Evolutionary conservation across 148 eudicot genomes (phyloP), one percentile per base, ranked within the genome.

Genomic region (Amaranthus hypochondriacus): DNA sequence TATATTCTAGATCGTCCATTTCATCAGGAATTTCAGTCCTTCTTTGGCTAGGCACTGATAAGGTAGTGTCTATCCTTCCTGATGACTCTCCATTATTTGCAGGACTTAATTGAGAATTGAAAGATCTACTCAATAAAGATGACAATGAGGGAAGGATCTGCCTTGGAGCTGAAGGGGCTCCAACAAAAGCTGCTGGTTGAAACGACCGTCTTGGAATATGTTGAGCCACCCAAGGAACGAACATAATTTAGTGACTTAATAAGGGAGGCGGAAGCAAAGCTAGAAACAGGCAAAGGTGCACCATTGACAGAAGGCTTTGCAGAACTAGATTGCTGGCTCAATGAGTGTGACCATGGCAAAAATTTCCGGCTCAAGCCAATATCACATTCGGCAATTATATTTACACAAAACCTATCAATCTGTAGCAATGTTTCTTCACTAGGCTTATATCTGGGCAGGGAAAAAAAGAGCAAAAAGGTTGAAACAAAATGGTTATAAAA

Each of bases 81-180:
- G 89, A 80, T 76, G 86, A 61, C 48, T 95, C 98, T 68, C 83
- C 87, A 76, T 44, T 83, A 83, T 76, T 86, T 61, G 86, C 89
- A 77, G 97, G 97, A 77, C 75, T 82, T 62, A 94, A 80, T 58
- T 94, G 98, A 68, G 96, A 86, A 80, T 95, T 92, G 80, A 95
- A 95, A 53, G 98, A 95, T 82, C 76, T 92, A 77, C 97, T 95
- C 80, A 95, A 76, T 72, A 92, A 73, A 68, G 93, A 95, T 75
- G 98, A 95, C 78, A 95, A 71, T 14, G 97, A 79, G 21, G 98
- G 98, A 85, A 95, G 97, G 82, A 88, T 73, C 79, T 94, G 97
- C 80, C 91, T 92, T 75, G 97, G 86, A 21, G 89, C 85, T 70
- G 96, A 62, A 73, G 86, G 83, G 39, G 86, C 96, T 79, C 93